Evolutionary conservation across 2,329 filamentous ascomycete species (phyloP), one percentile per base, ranked within the genome.

Genomic region (Metarhizium brunneum): DNA sequence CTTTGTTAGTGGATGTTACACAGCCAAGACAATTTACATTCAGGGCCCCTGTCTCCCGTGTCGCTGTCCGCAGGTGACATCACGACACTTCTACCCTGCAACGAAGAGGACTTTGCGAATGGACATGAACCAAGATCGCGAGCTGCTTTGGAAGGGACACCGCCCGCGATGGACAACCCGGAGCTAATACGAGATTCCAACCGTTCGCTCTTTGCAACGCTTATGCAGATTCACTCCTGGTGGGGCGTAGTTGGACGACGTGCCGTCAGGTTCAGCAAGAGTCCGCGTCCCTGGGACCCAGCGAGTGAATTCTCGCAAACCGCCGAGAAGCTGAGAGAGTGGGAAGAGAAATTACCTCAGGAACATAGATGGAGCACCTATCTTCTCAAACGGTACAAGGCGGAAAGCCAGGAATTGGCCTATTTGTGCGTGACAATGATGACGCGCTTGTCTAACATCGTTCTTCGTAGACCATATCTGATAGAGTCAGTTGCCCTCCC

Each of bases 1-100:
- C 48, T 40, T 32, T 30, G 18, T 25, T 53, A 81, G 77, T 83
- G 80, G 80, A 82, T 82, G 78, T 63, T 83, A 38, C 76, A 82
- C 62, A 81, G 75, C 59, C 80, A 83, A 61, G 80, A 83, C 58
- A 81, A 80, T 59, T 69, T 83, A 29, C 77, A 81, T 58, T 80
- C 78, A 0, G 76, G 78, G 0, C 76, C 77, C 3, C 68, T 71
- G 35, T 78, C 77, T 11, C 78, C 79, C 2, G 71, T 80, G 2
- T 77, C 78, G 0, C 68, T 83, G 3, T 72, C 73, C 5, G 75
- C 77, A 3, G 71, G 72, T 38, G 79, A 83, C 57, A 82, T 83
- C 47, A 81, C 78, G 0, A 69, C 79, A 2, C 69, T 82, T 25
- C 71, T 83, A 1, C 80, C 80, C 0, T 74, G 77, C 62, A 72